Base-by-base conservation (phyloP, 1,139 yeast genomes). In the Sugiyamaella neomexicana region DNA sequence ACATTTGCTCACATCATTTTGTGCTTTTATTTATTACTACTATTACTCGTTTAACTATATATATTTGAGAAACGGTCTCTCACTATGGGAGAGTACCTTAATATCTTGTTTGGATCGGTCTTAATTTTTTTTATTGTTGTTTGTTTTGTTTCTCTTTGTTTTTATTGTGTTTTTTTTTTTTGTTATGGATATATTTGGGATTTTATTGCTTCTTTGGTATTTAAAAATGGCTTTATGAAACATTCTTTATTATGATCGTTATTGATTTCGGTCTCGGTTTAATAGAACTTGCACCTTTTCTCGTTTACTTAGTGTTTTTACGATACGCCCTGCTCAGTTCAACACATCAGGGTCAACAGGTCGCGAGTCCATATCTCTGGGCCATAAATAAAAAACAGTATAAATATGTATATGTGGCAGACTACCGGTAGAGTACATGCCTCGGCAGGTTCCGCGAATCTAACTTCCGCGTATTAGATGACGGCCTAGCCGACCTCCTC, bases 131-230 rank as follows among this genome's bases (percentile, higher is more conserved):
- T 32, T 44, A 10, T 44, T 42, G 32, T 42, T 36, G 16, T 10
- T 42, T 43, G 36, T 32, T 27, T 20, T 20, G 25, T 20, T 20
- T 20, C 5, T 47, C 8, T 47, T 15, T 41, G 20, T 36, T 29
- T 31, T 29, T 31, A 12, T 31, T 49, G 15, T 49, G 31, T 42
- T 42, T 42, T 49, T 37, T 49, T 31, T 42, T 42, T 42, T 49
- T 37, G 49, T 17, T 50, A 44, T 16, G 48, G 50, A 46, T 46
- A 38, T 46, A 46, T 46, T 46, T 29, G 37, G 43, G 47, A 5
- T 34, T 32, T 25, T 50, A 34, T 34, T 34, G 27, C 27, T 44
- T 44, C 36, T 41, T 37, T 37, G 53, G 34, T 25, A 12, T 41
- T 47, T 40, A 48, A 48, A 32, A 39, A 47, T 47, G 44, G 46